Percentiles rank a stretch among this genome's conserved stretches.
These are phyloP conservation scores for Aurifilum marmelostoma DNA, from an alignment of 2,329 filamentous ascomycete species.

Conservation along the genomic window DNA sequence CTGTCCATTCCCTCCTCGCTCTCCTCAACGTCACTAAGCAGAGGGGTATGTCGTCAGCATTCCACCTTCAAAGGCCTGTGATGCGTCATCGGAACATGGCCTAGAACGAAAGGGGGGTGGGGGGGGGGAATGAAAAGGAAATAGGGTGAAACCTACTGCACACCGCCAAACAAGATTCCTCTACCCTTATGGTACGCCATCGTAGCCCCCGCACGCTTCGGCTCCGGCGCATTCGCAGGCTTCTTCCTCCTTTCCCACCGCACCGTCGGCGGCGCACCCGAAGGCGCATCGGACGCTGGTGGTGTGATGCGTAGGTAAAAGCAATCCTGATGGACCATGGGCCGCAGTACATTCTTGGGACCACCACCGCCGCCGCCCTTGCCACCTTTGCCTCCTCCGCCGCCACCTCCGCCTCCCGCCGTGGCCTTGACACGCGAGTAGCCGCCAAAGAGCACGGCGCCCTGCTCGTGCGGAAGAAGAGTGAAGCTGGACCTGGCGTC, in stretches of 20 bases:
- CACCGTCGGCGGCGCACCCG: constrained; percentile 70
- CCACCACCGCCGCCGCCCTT: constrained; percentile 66
- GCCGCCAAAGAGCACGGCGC: constrained; percentile 88
- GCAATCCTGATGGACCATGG: constrained; percentile 91
- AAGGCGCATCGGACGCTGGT: constrained; percentile 67
- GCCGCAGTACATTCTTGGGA: constrained; percentile 76
- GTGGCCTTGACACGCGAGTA: constrained; percentile 88
- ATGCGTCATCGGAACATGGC: too few species aligned
- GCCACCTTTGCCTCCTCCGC: constrained; percentile 52
- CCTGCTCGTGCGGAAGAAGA: constrained; percentile 85
- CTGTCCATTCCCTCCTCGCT: constrained; percentile 95
- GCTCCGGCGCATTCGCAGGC: constrained; percentile 85
- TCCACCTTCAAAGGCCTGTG: too few species aligned
- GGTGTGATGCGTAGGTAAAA: constrained; percentile 86
- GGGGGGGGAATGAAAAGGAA: neutral
- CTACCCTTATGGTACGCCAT: constrained; percentile 95
- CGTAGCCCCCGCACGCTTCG: constrained; percentile 82
- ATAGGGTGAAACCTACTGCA: constrained; percentile 56
- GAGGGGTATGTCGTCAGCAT: neutral
- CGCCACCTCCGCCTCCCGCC: constrained; percentile 62
- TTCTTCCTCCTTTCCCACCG: constrained; percentile 94
- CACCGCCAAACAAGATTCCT: constrained; percentile 91
- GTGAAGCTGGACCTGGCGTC: constrained; percentile 92
- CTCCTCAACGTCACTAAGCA: constrained; percentile 70
- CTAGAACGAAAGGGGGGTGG: too few species aligned